These are phyloP conservation scores for Telfairia occidentalis DNA, from an alignment of 331 rosid genomes.

Conservation along the genomic window DNA sequence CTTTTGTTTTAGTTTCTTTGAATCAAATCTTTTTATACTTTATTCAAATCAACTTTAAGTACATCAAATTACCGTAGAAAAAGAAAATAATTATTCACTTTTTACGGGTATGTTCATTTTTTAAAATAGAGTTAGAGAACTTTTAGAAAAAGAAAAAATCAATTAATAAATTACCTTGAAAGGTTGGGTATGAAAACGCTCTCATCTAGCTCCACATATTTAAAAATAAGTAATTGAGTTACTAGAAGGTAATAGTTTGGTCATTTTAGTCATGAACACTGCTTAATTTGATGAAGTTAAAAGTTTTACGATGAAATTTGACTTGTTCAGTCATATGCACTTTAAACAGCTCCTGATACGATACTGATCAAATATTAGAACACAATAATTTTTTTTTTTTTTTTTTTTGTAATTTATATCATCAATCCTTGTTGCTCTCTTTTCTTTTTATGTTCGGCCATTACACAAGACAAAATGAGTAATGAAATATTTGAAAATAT, in stretches of 20 bases:
- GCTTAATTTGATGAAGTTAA: neutral
- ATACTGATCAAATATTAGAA: neutral
- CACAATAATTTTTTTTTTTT: neutral
- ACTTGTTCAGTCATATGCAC: neutral
- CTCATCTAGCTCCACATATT: neutral
- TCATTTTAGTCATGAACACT: no score
- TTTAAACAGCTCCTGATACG: neutral
- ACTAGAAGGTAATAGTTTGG: neutral
- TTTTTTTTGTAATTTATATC: neutral
- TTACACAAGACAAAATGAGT: neutral
- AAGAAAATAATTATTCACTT: neutral
- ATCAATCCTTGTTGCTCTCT: neutral
- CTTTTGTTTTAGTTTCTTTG: neutral
- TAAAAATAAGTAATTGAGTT: neutral
- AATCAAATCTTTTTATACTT: neutral
- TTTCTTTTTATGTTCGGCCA: neutral
- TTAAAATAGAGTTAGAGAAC: neutral
- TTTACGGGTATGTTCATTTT: neutral
- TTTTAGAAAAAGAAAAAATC: no score
- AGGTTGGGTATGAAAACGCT: neutral
- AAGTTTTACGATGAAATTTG: neutral
- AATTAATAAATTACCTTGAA: neutral
- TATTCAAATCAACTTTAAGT: neutral
- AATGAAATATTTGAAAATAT: neutral
- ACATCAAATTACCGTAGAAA: neutral